Conservation (phyloP, 2,329 filamentous ascomycete species). For the Teratosphaeria pseudoeucalypti region DNA sequence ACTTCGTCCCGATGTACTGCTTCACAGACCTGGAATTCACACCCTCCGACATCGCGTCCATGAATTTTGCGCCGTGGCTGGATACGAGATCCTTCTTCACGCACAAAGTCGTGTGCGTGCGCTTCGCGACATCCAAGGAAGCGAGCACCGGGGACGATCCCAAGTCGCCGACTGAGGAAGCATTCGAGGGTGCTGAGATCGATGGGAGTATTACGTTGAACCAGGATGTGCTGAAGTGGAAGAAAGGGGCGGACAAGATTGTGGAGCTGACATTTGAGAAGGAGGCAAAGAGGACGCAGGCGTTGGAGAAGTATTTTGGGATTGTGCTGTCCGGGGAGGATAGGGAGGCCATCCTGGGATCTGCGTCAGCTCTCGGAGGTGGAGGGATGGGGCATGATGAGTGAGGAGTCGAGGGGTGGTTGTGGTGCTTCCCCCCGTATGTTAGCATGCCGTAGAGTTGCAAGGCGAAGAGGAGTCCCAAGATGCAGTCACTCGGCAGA, state of each 20-base stretch:
- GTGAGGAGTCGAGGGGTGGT: background rate
- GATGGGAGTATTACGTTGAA: slow-evolving; percentile 16
- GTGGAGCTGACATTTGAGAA: slow-evolving; percentile 30
- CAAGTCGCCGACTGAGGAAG: slow-evolving; percentile 6
- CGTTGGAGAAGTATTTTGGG: slow-evolving; percentile 36
- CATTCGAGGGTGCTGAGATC: slow-evolving; percentile 11
- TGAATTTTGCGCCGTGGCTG: slow-evolving; percentile 48
- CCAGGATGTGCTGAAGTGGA: slow-evolving; percentile 20
- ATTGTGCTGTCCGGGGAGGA: slow-evolving; percentile 33
- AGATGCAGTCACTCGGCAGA: too few species aligned
- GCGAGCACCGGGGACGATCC: slow-evolving; percentile 4
- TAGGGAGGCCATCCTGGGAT: slow-evolving; percentile 27
- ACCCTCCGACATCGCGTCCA: slow-evolving; percentile 47
- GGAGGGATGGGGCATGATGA: background rate
- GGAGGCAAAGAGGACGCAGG: slow-evolving; percentile 34
- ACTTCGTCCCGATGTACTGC: slow-evolving; percentile 53
- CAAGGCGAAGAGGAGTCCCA: too few species aligned
- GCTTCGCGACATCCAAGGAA: slow-evolving; percentile 14
- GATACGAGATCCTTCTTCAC: slow-evolving; percentile 44
- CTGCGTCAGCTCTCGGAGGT: slow-evolving; percentile 6
- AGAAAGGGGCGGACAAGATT: slow-evolving; percentile 23
- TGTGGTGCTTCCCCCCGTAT: too few species aligned
- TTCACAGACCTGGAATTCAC: slow-evolving; percentile 58
- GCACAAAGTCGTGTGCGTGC: slow-evolving; percentile 13
- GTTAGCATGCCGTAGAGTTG: too few species aligned